Base-by-base conservation (phyloP, 352 stramenopile species). In the Phytopythium boreale region DNA sequence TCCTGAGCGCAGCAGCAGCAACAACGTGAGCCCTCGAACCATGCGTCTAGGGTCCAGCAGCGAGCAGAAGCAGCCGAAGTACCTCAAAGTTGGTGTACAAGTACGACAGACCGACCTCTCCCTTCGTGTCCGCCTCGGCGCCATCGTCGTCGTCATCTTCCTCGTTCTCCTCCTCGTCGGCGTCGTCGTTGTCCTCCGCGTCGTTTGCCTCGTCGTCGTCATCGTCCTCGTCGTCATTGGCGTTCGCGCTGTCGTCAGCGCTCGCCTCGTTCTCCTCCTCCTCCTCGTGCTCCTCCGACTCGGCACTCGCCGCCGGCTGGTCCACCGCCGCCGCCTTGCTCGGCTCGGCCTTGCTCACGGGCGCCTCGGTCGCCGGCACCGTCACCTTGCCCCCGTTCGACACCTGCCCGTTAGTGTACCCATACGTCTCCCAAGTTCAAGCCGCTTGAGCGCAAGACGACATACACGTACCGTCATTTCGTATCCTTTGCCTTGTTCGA, bases 21-120 rank as follows among this genome's bases (percentile, higher is more conserved):
- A 37, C 27, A 31, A 17, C 24, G 26, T 20, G 27, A 29, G 31
- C 9, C 17, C 46, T n/a, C 47, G 2, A 49, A n/a, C n/a, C n/a
- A n/a, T n/a, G n/a, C n/a, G n/a, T 2, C 50, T 14, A 39, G 22
- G 19, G 6, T 44, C 17, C 19, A 22, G 15, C 59, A 37, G 27
- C 20, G 11, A 36, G 53, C 17, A 5, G 12, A 44, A 44, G 11
- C 37, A 44, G 31, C 10, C 31, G 20, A 36, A 36, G 41, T 63
- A 79, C 74, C 71, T 88, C 79, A 66, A 90, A 83, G 64, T 80
- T 88, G 22, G 75, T 82, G 67, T 90, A 90, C 58, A 90, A 64
- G 56, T 85, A 88, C 27, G 79, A 78, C 56, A 90, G 66, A 58
- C 79, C 81, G 49, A 88, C 78, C 66, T 88, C 72, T 51, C 82